Evolutionary conservation across 2,329 filamentous ascomycete species (phyloP).

Genomic region (Saccharata proteae): DNA sequence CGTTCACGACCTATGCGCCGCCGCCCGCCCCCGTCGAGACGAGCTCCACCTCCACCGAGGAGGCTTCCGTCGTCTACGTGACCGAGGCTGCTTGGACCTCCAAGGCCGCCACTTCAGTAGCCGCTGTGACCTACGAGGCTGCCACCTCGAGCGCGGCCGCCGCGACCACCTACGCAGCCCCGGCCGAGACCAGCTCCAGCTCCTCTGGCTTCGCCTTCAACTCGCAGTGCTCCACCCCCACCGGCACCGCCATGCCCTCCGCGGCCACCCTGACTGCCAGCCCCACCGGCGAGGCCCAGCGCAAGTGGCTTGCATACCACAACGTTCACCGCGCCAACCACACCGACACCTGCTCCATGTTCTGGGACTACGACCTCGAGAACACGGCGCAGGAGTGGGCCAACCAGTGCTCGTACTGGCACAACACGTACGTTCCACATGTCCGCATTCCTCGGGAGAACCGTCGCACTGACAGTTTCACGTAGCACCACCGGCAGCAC

Average conservation of each 20-base stretch:
- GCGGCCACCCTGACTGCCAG: conserved; percentile 1
- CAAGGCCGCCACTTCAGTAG: neutral
- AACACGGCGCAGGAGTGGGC: conserved; percentile 53
- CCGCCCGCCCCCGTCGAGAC: neutral
- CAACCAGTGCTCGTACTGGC: conserved; percentile 55
- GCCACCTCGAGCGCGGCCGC: neutral
- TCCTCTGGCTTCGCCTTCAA: conserved; percentile 11
- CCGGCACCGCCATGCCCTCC: conserved; percentile 5
- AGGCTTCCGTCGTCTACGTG: neutral
- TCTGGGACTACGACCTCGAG: conserved; percentile 55
- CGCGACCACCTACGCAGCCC: conserved; percentile 1
- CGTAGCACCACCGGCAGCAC: conserved; percentile 7
- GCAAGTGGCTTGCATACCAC: conserved; percentile 53
- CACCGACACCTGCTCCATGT: conserved; percentile 46
- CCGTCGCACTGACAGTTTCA: neutral
- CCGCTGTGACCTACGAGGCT: neutral
- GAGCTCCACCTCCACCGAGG: neutral
- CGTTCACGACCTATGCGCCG: neutral
- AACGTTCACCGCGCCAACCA: conserved; percentile 81
- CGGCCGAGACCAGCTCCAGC: conserved; percentile 1
- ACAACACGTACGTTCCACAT: conserved; percentile 69
- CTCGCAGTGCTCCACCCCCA: conserved; percentile 7
- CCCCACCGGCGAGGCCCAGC: conserved; percentile 16
- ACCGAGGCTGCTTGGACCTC: neutral
- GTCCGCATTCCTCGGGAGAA: neutral